Evolutionary conservation across 2,329 filamentous ascomycete species (phyloP), one percentile per base, ranked within the genome.

Genomic region (Incumbomyces delicatus): DNA sequence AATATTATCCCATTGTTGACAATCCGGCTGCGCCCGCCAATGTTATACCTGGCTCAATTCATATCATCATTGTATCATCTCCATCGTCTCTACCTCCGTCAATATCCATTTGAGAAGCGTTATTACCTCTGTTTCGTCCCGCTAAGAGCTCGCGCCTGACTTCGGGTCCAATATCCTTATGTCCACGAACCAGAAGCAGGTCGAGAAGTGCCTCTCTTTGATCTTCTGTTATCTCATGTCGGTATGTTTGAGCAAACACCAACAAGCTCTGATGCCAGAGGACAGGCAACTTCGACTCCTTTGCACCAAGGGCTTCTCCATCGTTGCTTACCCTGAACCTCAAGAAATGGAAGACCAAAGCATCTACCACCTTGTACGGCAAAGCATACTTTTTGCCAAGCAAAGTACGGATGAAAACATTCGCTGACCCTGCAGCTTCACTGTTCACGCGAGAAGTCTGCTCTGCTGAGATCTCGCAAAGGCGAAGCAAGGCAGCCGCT

Each of bases 371-470:
- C 66, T 94, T 90, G 70, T 85, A 95, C 0, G 90, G 92, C 10
- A 98, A 73, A 0, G 92, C 92, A 58, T 98, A 96, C 62, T 94
- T 94, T 76, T 98, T 98, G 67, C 95, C 90, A 3, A 98, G 72
- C 32, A 98, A 76, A 1, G 87, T 81, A 61, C 87, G 87, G 68
- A 98, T 94, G 66, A 98, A 94, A 57, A 95, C 84, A 66, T 95
- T 96, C 51, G 89, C 92, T 3, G 89, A 85, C 39, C 90, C 90
- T 14, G 88, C 89, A 38, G 85, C 85, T 65, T 95, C 90, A 4
- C 82, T 85, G 47, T 62, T 63, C 12, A 88, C 80, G 16, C 81
- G 80, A 7, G 83, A 83, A 18, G 88, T 87, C 65, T 95, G 87
- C 60, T 94, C 85, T 1, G 90, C 89, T 5, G 88, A 85, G 60